Evolutionary conservation across 2,329 filamentous ascomycete genomes (phyloP), one percentile per base, ranked within the genome.

Genomic region (Neopestalotiopsis rosae): DNA sequence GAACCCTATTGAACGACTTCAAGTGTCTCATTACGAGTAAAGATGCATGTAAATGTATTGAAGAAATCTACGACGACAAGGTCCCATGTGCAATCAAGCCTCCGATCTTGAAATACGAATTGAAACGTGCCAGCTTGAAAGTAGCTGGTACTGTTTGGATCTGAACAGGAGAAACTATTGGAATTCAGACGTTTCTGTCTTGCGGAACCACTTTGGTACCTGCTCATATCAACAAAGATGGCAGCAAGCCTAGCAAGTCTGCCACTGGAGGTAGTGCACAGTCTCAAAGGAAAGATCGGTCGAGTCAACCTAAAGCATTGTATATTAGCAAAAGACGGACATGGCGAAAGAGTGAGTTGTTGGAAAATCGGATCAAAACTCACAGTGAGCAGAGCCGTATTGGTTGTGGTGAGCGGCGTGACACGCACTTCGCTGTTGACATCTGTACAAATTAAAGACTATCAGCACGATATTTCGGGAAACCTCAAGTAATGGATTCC

Each of bases 351-450:
- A 28, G 24, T 28, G 3, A 28, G 24, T 17, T 59, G 13, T 59
- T 67, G 20, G 24, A 12, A 30, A n/a, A 14, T n/a, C 45, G n/a
- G 28, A 14, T n/a, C 45, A 52, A 9, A 14, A 56, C 49, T 72
- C 73, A 78, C 76, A 63, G 76, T 77, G 64, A 78, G 65, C 38
- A 74, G 71, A 12, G 75, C 74, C 10, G 63, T 62, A 66, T 71
- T 70, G 28, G 34, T 65, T 14, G 68, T 30, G 67, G 71, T 72
- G 13, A 70, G 42, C 13, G 75, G 73, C 12, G 67, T 67, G 64
- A 78, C 68, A 70, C 82, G 82, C 72, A 84, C 79, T 73, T 86
- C 83, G 38, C 84, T 86, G 79, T 87, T 87, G 80, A 87, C 85
- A 78, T 87, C 87, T 62, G 12, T 6, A 40, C 12, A 34, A 34